These are phyloP conservation scores for Talaromyces sp. DNA, from an alignment of 2,329 filamentous ascomycete species.

Conservation along the genomic window DNA sequence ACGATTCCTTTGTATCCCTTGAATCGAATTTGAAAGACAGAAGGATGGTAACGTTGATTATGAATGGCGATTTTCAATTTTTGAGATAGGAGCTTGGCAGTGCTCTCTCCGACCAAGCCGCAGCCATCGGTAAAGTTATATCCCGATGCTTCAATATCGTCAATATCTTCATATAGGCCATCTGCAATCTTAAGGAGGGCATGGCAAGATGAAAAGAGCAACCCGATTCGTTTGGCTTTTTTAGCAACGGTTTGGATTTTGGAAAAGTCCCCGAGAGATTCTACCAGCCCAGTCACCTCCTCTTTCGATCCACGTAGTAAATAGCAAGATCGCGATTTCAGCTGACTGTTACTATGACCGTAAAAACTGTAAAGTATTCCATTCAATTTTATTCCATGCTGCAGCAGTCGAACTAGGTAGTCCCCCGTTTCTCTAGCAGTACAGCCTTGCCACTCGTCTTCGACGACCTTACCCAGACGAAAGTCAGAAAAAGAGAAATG, in stretches of 20 bases:
- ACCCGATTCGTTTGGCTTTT: slow-evolving; percentile 29
- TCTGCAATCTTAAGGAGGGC: not conserved
- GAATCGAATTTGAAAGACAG: no score
- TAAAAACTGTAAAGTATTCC: no score
- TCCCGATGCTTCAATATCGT: slow-evolving; percentile 32
- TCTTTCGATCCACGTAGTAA: slow-evolving; percentile 35
- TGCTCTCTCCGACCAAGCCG: no score
- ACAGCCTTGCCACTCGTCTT: no score
- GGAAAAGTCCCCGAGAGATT: slow-evolving; percentile 36
- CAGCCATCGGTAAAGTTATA: slow-evolving; percentile 32
- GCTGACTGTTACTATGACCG: slow-evolving; percentile 40
- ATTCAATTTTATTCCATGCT: no score
- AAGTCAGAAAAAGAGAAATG: slow-evolving; percentile 19
- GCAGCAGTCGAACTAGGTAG: no score
- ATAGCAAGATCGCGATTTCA: slow-evolving; percentile 35
- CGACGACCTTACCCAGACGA: no score
- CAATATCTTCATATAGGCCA: slow-evolving; percentile 30
- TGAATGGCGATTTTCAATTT: no score
- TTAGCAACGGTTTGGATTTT: slow-evolving; percentile 42
- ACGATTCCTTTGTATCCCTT: no score
- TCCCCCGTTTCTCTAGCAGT: no score
- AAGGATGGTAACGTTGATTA: no score
- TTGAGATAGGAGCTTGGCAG: no score
- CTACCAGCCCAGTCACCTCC: slow-evolving; percentile 29
- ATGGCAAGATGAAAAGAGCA: not conserved